Evolutionary conservation across 345 rosid species (phyloP), one percentile per base, ranked within the genome.

Genomic region (rapeseed (Brassica napus)): DNA sequence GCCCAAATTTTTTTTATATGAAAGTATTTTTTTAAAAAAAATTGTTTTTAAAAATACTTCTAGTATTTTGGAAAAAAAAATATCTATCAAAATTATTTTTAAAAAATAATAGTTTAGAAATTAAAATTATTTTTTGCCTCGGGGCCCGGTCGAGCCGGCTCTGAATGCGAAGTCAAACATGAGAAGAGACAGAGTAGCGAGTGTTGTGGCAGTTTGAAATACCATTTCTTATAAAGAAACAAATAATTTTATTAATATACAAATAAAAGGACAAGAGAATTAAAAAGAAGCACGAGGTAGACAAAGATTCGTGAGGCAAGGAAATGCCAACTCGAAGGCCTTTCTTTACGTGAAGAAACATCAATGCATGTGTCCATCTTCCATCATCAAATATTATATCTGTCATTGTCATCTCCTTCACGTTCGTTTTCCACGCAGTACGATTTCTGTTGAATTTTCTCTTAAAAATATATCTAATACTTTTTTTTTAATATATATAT

Each of bases 271-370:
- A 80, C 75, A 63, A 65, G 72, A 69, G 79, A 80, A 75, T 74
- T 77, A 70, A 74, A 84, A 81, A 73, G 82, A 63, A 74, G 88
- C 90, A 88, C 85, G 67, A 83, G 89, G 97, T 86, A 84, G 97
- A 89, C 93, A 90, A 82, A 92, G 95, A 92, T 92, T 89, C 93
- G 91, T 77, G 88, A 89, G 89, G 88, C 83, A 82, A 87, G 97
- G 93, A 85, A 88, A 83, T 79, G 84, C 84, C 88, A 83, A 78
- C 87, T 74, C 82, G 57, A 79, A 73, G 82, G 77, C 77, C 63
- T 79, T 79, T 79, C 69, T 79, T 72, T 79, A 79, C 82, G 82
- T 79, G 82, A 73, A 79, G 82, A 79, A 73, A 68, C 82, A 79
- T 79, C 74, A 74, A 79, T 79, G 82, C 79, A 79, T 74, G 82